Evolutionary conservation across 495 filamentous ascomycete species (phyloP).

Genomic region (Aspergillus nanangensis): DNA sequence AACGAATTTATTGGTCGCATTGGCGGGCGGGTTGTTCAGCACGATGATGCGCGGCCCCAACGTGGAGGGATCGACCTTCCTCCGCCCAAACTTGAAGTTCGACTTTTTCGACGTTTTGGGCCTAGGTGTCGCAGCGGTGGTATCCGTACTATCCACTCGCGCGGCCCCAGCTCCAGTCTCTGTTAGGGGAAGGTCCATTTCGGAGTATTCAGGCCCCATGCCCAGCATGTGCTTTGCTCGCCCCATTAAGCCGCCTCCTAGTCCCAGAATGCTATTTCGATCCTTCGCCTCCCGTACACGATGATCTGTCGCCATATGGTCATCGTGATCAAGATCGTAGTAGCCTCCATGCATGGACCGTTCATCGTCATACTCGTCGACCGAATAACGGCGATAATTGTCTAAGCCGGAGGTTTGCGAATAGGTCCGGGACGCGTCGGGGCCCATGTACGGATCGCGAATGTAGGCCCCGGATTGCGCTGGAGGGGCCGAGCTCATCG

Average conservation of each 20-base stretch:
- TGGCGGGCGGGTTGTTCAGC: constrained; percentile 96
- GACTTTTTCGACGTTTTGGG: constrained; percentile 61
- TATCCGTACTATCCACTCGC: constrained; percentile 29
- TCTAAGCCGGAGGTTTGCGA: constrained; percentile 80
- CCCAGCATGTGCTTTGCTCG: constrained; percentile 86
- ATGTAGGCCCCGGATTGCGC: constrained; percentile 26
- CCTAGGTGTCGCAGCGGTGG: constrained; percentile 22
- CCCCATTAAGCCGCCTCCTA: constrained; percentile 84
- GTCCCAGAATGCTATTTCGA: constrained; percentile 78
- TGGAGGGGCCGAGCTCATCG: constrained; percentile 19
- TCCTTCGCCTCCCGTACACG: constrained; percentile 58
- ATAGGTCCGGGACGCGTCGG: constrained; percentile 49
- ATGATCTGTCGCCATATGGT: constrained; percentile 53
- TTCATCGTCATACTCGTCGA: constrained; percentile 77
- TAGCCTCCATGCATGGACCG: constrained; percentile 60
- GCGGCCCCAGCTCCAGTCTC: constrained; percentile 59
- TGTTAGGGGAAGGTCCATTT: constrained; percentile 96
- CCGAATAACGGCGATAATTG: constrained; percentile 87
- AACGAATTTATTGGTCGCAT: constrained; percentile 79
- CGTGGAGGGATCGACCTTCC: constrained; percentile 82
- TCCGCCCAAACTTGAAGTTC: constrained; percentile 85
- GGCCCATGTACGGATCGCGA: constrained; percentile 45
- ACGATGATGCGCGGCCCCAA: constrained; percentile 90
- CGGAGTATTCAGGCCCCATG: constrained; percentile 88
- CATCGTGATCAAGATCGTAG: constrained; percentile 52